Percentiles rank a stretch among this genome's conserved stretches.
Conservation (phyloP, 768 basidiomycete genomes). For the Russula lepida region DNA sequence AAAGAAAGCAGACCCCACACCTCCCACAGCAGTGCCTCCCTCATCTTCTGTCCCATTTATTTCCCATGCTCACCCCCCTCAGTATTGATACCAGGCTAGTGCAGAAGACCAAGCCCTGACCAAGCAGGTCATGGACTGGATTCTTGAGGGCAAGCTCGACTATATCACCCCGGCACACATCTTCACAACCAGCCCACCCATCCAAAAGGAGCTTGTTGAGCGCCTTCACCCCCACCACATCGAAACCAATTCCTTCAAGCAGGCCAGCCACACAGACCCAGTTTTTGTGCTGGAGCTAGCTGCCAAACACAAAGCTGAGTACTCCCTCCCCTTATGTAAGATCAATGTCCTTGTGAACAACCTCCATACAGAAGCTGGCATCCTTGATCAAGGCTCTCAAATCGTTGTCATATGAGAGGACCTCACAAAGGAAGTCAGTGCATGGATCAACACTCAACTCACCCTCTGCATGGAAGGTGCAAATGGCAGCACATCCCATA, state of each 20-base stretch:
- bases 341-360: background rate
- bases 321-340: background rate
- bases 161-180: background rate
- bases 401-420: background rate
- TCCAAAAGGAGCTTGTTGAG: background rate
- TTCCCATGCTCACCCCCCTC: background rate
- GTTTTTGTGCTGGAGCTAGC: background rate
- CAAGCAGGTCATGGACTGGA: background rate
- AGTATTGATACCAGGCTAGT: background rate
- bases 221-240: background rate
- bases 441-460: background rate
- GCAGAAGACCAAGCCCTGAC: background rate
- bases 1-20: background rate
- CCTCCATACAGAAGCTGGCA: background rate
- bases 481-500: background rate
- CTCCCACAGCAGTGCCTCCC: background rate
- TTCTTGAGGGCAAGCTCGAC: background rate
- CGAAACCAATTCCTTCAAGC: background rate
- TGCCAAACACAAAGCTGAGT: background rate
- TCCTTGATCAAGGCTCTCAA: background rate
- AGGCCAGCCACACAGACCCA: background rate
- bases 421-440: background rate
- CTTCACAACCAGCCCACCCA: background rate
- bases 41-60: rapidly evolving
- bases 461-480: background rate